Conservation (phyloP, 1,284 basidiomycete genomes). For the Veloboletus limbatus region DNA sequence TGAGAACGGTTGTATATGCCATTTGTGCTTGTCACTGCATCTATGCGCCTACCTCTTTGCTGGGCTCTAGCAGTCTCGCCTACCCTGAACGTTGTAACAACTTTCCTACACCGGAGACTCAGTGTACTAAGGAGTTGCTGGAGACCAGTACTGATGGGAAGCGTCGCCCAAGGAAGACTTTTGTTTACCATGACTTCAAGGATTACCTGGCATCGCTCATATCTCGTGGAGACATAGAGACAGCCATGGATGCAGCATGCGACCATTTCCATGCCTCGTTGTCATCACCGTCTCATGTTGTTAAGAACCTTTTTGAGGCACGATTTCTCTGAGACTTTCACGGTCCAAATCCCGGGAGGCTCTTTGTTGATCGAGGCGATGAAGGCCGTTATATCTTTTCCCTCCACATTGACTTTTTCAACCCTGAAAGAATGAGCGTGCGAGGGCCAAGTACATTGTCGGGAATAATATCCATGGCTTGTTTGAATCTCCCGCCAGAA, state of each 20-base stretch:
- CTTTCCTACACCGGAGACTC: not conserved
- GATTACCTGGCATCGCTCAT: constrained; percentile 7
- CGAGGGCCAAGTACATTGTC: not conserved
- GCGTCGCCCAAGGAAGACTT: constrained; percentile 1
- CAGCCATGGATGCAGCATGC: constrained; percentile 8
- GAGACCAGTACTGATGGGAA: not conserved
- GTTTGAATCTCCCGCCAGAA: constrained; percentile 4
- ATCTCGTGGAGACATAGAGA: constrained; percentile 1
- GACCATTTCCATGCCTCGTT: not conserved
- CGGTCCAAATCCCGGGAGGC: not conserved
- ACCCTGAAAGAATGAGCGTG: not conserved
- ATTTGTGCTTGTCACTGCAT: constrained; percentile 14
- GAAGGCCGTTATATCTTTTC: constrained; percentile 1
- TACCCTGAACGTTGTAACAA: constrained; percentile 8
- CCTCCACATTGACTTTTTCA: constrained; percentile 7
- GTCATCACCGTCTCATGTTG: not conserved
- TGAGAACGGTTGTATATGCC: constrained; percentile 2
- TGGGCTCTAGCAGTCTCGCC: not conserved
- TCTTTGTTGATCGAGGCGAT: constrained; percentile 5
- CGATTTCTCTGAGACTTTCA: constrained; percentile 7
- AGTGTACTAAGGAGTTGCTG: constrained; percentile 6
- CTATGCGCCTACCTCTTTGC: constrained; percentile 2
- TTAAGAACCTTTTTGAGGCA: constrained; percentile 12
- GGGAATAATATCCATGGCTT: constrained; percentile 8
- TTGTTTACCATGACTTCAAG: constrained; percentile 12